Conservation (phyloP, 805 yeast species). For the Sugiyamaella americana region DNA sequence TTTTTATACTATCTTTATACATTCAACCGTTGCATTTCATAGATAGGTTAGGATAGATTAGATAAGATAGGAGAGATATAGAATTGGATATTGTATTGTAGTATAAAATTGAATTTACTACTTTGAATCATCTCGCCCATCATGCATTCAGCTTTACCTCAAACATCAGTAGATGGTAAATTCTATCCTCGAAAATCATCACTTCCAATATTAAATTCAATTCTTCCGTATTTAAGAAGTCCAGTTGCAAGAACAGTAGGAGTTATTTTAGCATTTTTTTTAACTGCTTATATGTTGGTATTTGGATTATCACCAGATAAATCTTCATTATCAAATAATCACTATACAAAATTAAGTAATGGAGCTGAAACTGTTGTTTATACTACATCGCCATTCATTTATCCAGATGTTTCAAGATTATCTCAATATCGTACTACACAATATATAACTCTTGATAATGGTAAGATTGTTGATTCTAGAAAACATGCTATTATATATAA, state of each 20-base stretch:
- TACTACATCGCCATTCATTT: conserved; percentile 17
- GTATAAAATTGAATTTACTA: no score
- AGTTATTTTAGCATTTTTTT: conserved; percentile 1
- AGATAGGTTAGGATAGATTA: no score
- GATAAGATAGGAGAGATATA: no score
- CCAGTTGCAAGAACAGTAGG: conserved; percentile 4
- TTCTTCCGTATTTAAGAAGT: background rate
- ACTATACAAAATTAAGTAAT: conserved; percentile 5
- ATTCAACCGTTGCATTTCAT: no score
- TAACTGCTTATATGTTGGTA: conserved; percentile 5
- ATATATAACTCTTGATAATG: conserved; percentile 21
- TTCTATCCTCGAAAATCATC: conserved; percentile 1
- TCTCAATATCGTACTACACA: conserved; percentile 26
- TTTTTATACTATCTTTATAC: no score
- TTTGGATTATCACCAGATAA: background rate
- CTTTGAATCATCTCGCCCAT: no score
- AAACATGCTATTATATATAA: conserved; percentile 21
- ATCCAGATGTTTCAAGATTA: conserved; percentile 24
- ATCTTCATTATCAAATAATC: background rate
- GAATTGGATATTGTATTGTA: no score
- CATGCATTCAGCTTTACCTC: conserved; percentile 23
- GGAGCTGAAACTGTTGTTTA: conserved; percentile 15
- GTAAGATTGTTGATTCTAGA: conserved; percentile 18
- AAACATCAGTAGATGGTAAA: conserved; percentile 4
- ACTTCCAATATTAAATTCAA: background rate